Evolutionary conservation across 805 yeast species (phyloP).

Genomic region (Saccharomyces kudriavzevii): DNA sequence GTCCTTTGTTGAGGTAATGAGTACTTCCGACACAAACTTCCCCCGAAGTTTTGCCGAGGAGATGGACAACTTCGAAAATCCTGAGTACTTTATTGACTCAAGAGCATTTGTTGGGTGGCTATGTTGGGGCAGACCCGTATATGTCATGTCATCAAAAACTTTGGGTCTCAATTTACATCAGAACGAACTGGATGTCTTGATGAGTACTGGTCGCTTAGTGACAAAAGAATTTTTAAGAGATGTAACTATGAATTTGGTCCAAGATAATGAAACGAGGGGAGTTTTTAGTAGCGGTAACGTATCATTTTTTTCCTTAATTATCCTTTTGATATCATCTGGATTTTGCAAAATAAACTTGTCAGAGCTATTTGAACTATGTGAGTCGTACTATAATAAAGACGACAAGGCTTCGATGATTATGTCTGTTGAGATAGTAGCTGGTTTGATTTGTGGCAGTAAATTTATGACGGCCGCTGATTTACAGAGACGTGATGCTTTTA

Average conservation of each 20-base stretch:
- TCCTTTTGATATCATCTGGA: conserved; percentile 41
- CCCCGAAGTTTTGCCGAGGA: conserved; percentile 41
- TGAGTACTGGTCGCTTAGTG: conserved; percentile 37
- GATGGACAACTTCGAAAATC: conserved; percentile 39
- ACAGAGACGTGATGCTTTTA: conserved; percentile 37
- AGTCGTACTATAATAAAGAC: conserved; percentile 46
- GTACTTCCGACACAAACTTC: conserved; percentile 37
- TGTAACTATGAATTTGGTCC: conserved; percentile 44
- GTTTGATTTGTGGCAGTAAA: conserved; percentile 46
- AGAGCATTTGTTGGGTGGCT: conserved; percentile 57
- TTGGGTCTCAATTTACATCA: conserved; percentile 33
- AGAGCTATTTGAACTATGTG: conserved; percentile 46
- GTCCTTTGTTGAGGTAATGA: conserved; percentile 34
- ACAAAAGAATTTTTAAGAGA: conserved; percentile 51
- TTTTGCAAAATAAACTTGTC: conserved; percentile 34
- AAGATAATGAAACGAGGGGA: conserved; percentile 62
- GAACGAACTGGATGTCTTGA: conserved; percentile 38
- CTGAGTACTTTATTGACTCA: conserved; percentile 50
- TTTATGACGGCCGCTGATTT: conserved; percentile 32
- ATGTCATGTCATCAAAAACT: conserved; percentile 29
- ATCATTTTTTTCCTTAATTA: conserved; percentile 43
- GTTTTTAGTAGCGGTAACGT: conserved; percentile 62
- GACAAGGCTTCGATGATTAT: conserved; percentile 75
- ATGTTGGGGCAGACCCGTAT: conserved; percentile 58
- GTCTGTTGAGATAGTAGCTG: conserved; percentile 61